Evolutionary conservation across 2,329 filamentous ascomycete genomes (phyloP).

Genomic region (Orbilia quercus): DNA sequence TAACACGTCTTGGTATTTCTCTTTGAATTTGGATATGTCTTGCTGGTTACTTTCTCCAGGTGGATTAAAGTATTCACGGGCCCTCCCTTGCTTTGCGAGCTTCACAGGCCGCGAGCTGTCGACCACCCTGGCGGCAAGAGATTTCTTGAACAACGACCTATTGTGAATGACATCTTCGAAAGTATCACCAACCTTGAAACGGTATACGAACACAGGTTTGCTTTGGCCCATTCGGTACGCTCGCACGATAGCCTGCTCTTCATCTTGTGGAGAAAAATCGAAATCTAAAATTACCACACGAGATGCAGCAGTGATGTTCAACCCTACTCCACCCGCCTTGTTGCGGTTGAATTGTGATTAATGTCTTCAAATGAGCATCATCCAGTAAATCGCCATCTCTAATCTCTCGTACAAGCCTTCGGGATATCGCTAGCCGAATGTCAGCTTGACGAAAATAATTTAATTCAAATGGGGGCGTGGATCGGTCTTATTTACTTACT

Average conservation of each 20-base stretch:
- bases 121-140: constrained; percentile 81
- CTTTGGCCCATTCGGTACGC: constrained; percentile 85
- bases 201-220: constrained; percentile 85
- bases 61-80: constrained; percentile 29
- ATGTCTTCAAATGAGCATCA: constrained; percentile 25
- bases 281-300: constrained; percentile 88
- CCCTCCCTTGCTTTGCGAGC: constrained; percentile 16
- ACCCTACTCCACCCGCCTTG: constrained; percentile 81
- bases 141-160: constrained; percentile 81
- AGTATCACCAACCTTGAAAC: constrained; percentile 80
- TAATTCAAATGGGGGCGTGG: too few relatives aligned
- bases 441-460: constrained; percentile 1
- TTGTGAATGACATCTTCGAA: constrained; percentile 81
- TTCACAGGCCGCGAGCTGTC: constrained; percentile 79
- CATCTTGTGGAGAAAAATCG: constrained; percentile 80
- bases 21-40: constrained; percentile 11
- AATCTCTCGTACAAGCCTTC: constrained; percentile 6
- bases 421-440: constrained; percentile 2
- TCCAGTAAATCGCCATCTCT: constrained; percentile 16
- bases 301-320: constrained; percentile 86
- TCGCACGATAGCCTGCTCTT: constrained; percentile 87
- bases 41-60: constrained; percentile 18
- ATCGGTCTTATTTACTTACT: constrained; percentile 2
- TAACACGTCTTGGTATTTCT: constrained; percentile 17
- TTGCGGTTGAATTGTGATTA: constrained; percentile 64